Percentiles rank a stretch among this genome's conserved stretches.
phyloP scores from a whole-genome alignment of 2,329 filamentous ascomycete species.

The Aureobasidium namibiae region DNA sequence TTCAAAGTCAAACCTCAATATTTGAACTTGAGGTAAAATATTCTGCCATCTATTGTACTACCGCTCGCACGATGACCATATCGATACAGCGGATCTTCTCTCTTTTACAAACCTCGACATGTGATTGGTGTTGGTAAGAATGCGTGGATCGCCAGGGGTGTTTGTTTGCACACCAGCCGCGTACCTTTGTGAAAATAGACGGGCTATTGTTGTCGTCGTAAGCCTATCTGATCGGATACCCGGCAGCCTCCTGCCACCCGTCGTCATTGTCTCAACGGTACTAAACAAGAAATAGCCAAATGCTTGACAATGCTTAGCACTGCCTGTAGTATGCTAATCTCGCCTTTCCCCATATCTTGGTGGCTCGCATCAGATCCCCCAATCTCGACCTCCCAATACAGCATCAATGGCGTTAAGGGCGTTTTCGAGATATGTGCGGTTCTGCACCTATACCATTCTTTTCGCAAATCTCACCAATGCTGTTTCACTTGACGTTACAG shows the following conservation, averaged over 20 bases:
- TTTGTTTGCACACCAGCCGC: neutral
- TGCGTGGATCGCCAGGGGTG: neutral
- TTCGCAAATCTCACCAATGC: neutral
- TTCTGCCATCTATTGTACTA: neutral
- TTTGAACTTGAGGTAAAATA: no score
- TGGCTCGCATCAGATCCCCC: neutral
- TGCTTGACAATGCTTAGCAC: slow-evolving; percentile 1
- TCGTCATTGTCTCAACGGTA: neutral
- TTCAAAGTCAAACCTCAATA: no score
- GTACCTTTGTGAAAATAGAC: neutral
- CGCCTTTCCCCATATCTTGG: neutral
- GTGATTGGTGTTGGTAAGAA: neutral
- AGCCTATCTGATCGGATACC: neutral
- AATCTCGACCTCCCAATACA: neutral
- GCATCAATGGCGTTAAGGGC: neutral
- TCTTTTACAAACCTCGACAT: no score
- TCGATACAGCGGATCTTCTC: neutral
- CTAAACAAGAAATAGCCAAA: neutral
- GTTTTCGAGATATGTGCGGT: neutral
- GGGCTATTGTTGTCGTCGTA: neutral
- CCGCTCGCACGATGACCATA: neutral
- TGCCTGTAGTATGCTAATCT: neutral
- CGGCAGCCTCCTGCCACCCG: neutral
- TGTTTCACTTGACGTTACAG: neutral
- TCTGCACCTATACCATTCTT: neutral